Evolutionary conservation across 2,329 filamentous ascomycete species (phyloP).

Genomic region (Phoma herbarum): DNA sequence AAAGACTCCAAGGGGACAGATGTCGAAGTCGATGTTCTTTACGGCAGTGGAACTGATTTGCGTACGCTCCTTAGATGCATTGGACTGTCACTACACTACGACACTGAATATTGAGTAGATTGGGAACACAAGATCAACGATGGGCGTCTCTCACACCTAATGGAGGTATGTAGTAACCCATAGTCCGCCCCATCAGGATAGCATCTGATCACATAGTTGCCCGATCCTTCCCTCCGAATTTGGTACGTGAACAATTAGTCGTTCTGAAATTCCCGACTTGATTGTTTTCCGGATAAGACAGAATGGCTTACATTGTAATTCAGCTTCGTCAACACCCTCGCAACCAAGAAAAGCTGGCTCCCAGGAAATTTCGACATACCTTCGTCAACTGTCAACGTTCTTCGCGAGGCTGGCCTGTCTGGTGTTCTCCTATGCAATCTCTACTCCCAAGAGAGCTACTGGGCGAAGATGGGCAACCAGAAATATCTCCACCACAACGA

Average conservation of each 20-base stretch:
- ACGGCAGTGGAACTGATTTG: constrained; percentile 4
- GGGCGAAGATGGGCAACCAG: constrained; percentile 41
- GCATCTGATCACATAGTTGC: not conserved
- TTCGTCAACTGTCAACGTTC: not conserved
- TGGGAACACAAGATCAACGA: not conserved
- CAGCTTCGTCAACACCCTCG: constrained; percentile 10
- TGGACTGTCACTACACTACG: too few relatives aligned
- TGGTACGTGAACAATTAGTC: not conserved
- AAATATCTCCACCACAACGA: constrained; percentile 16
- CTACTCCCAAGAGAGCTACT: constrained; percentile 26
- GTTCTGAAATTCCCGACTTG: not conserved
- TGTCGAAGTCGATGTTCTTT: not conserved
- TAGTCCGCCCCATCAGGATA: too few relatives aligned
- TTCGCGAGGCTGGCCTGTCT: constrained; percentile 3
- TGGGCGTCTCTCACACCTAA: not conserved
- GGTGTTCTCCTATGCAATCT: constrained; percentile 18
- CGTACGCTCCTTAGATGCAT: not conserved
- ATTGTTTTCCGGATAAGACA: not conserved
- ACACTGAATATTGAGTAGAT: not conserved
- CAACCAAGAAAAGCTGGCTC: not conserved
- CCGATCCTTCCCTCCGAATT: not conserved
- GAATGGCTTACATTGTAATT: not conserved
- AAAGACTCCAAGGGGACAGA: not conserved
- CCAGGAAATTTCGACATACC: constrained; percentile 1
- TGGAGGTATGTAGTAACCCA: constrained; percentile 1